Percentiles rank a stretch among this genome's conserved stretches.
phyloP scores from a whole-genome alignment of 169 alveolate species.

The Babesia bovis region DNA sequence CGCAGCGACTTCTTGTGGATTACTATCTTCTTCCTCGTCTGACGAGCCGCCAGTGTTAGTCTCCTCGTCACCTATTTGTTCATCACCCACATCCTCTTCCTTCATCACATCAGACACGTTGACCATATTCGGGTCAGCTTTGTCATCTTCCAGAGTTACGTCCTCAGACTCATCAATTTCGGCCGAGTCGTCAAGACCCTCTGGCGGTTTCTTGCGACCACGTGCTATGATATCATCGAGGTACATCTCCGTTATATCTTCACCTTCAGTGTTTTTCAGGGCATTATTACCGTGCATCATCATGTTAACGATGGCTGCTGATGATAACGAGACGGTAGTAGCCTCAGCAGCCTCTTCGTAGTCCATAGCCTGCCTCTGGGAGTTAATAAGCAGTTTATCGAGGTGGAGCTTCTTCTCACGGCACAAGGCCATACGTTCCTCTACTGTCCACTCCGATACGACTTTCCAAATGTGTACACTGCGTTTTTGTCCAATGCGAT shows the following conservation, averaged over 20 bases:
- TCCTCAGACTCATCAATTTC: slow-evolving; percentile 64
- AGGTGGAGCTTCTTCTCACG: slow-evolving; percentile 89
- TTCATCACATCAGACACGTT: slow-evolving; percentile 65
- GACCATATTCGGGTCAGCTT: slow-evolving; percentile 53
- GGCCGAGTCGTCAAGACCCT: slow-evolving; percentile 64
- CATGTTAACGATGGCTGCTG: slow-evolving; percentile 81
- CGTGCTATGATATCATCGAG: slow-evolving; percentile 54
- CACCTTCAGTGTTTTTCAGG: slow-evolving; percentile 56
- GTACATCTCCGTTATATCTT: slow-evolving; percentile 23
- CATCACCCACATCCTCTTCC: slow-evolving; percentile 54
- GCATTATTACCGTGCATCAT: slow-evolving; percentile 85
- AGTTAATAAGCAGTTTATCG: slow-evolving; percentile 84
- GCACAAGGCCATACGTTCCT: slow-evolving; percentile 97
- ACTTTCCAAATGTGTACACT: slow-evolving; percentile 95
- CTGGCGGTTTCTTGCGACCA: slow-evolving; percentile 65
- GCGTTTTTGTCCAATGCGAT: slow-evolving; percentile 97
- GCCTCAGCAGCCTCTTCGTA: slow-evolving; percentile 41
- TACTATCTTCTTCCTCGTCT: slow-evolving; percentile 35
- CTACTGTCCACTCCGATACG: slow-evolving; percentile 96
- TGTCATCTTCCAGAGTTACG: slow-evolving; percentile 58
- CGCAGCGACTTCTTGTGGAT: slow-evolving; percentile 43
- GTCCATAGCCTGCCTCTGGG: slow-evolving; percentile 62
- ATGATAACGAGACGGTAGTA: slow-evolving; percentile 64
- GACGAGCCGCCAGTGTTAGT: too few relatives aligned
- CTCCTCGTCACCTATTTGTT: too few relatives aligned